Percentiles rank a stretch among this genome's conserved stretches.
Evolutionary conservation across 768 basidiomycete genomes (phyloP).

Genomic region (Boletus fagicola): DNA sequence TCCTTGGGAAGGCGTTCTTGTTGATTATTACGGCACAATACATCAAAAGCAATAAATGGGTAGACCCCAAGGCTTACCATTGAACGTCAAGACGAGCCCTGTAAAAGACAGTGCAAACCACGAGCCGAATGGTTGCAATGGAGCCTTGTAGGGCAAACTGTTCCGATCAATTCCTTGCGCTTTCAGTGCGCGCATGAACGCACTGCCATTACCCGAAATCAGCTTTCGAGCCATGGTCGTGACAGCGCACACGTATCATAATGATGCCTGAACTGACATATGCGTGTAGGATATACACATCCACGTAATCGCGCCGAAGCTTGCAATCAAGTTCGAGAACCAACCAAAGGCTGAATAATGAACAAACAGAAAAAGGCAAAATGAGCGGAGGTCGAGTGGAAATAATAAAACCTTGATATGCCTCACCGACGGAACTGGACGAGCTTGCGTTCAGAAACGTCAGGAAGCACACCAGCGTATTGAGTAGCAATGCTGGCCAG

Average conservation of each 20-base stretch:
- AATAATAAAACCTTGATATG: conserved; percentile 19
- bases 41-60: conserved; percentile 7
- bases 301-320: conserved; percentile 36
- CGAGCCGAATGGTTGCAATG: conserved; percentile 62
- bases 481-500: conserved; percentile 44
- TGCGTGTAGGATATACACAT: conserved; percentile 31
- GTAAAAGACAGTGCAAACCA: conserved; percentile 58
- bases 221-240: not conserved
- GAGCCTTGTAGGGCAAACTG: conserved; percentile 50
- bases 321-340: conserved; percentile 32
- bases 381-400: conserved; percentile 24
- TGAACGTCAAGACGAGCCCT: conserved; percentile 54
- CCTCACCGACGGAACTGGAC: conserved; percentile 49
- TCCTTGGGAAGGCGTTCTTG: conserved; percentile 11
- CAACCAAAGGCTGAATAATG: conserved; percentile 21
- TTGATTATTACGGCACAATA: conserved; percentile 7
- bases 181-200: conserved; percentile 24
- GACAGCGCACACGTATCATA: conserved; percentile 8
- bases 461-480: conserved; percentile 53
- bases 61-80: conserved; percentile 34
- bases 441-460: conserved; percentile 57
- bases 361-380: not conserved
- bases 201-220: conserved; percentile 11
- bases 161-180: conserved; percentile 43
- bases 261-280: conserved; percentile 17